These are phyloP conservation scores for Aspergillus sojae DNA, from an alignment of 2,329 filamentous ascomycete species.

Conservation along the genomic window DNA sequence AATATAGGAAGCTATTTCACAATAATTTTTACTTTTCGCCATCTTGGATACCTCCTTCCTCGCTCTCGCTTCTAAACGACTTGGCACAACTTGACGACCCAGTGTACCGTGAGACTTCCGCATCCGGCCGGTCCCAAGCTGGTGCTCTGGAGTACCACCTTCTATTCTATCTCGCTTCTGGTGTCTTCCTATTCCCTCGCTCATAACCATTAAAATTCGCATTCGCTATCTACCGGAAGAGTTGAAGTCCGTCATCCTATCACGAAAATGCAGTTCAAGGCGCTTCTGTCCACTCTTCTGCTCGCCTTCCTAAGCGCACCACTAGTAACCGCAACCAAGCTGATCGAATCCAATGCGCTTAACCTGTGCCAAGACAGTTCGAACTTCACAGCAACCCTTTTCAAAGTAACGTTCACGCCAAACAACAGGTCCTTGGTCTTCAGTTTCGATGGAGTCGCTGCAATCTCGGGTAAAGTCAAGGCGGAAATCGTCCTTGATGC, in stretches of 20 bases:
- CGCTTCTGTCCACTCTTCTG: slow-evolving; percentile 39
- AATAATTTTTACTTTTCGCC: slow-evolving; percentile 11
- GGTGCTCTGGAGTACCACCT: slow-evolving; percentile 37
- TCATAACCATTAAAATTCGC: slow-evolving; percentile 14
- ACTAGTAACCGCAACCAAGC: slow-evolving; percentile 61
- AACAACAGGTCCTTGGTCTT: slow-evolving; percentile 71
- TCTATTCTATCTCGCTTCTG: slow-evolving; percentile 11
- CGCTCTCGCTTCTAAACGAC: slow-evolving; percentile 11
- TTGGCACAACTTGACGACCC: slow-evolving; percentile 9
- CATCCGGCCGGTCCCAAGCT: slow-evolving; percentile 38
- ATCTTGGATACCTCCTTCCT: slow-evolving; percentile 6
- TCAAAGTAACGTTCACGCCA: slow-evolving; percentile 70
- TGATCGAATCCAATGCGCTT: slow-evolving; percentile 81
- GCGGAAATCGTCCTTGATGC: slow-evolving; percentile 77
- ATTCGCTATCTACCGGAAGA: slow-evolving; percentile 8
- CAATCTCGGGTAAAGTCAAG: slow-evolving; percentile 77
- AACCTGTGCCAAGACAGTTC: slow-evolving; percentile 82
- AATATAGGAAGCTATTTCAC: slow-evolving; percentile 10
- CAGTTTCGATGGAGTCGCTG: slow-evolving; percentile 77
- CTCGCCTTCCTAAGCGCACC: slow-evolving; percentile 47
- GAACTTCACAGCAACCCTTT: slow-evolving; percentile 81
- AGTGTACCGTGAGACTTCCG: slow-evolving; percentile 30
- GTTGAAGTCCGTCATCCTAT: slow-evolving; percentile 5
- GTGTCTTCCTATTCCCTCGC: slow-evolving; percentile 8
- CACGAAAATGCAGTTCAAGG: slow-evolving; percentile 38